Evolutionary conservation across 1,284 basidiomycete genomes (phyloP).

Genomic region (Porphyrellus sp.): DNA sequence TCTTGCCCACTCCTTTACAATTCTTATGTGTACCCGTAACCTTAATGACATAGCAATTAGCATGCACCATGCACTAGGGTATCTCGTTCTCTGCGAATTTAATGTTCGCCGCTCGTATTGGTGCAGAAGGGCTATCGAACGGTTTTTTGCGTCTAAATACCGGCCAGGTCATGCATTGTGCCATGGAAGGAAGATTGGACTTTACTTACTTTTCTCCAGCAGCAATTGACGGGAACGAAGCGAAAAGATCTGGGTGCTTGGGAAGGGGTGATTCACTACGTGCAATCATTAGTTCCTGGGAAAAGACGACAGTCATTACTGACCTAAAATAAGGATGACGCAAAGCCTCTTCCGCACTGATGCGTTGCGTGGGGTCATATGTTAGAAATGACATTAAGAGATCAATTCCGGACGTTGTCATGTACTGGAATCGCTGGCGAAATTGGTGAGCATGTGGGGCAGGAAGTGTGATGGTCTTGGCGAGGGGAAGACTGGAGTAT

Average conservation of each 20-base stretch:
- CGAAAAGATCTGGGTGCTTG: constrained; percentile 96
- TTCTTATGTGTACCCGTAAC: background rate
- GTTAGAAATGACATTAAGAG: constrained; percentile 79
- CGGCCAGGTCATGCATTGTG: constrained; percentile 1
- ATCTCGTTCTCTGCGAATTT: constrained; percentile 40
- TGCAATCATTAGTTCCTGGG: constrained; percentile 6
- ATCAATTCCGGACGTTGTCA: constrained; percentile 82
- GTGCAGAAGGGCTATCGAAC: constrained; percentile 76
- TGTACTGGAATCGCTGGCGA: constrained; percentile 76
- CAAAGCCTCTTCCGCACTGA: constrained; percentile 85
- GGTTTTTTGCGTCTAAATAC: constrained; percentile 63
- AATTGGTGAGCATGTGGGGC: constrained; percentile 73
- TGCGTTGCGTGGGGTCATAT: constrained; percentile 85
- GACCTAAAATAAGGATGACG: constrained; percentile 92
- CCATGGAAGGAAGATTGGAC: background rate
- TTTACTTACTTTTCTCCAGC: constrained; percentile 86
- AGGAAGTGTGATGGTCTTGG: constrained; percentile 76
- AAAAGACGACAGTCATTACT: constrained; percentile 26
- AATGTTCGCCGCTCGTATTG: constrained; percentile 61
- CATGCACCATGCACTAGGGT: constrained; percentile 7
- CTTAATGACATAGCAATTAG: too few species aligned
- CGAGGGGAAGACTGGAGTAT: constrained; percentile 72
- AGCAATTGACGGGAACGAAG: constrained; percentile 95
- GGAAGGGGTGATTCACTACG: constrained; percentile 87
- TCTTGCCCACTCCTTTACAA: background rate